phyloP scores from a whole-genome alignment of 345 rosid genomes.

The Draba incana region DNA sequence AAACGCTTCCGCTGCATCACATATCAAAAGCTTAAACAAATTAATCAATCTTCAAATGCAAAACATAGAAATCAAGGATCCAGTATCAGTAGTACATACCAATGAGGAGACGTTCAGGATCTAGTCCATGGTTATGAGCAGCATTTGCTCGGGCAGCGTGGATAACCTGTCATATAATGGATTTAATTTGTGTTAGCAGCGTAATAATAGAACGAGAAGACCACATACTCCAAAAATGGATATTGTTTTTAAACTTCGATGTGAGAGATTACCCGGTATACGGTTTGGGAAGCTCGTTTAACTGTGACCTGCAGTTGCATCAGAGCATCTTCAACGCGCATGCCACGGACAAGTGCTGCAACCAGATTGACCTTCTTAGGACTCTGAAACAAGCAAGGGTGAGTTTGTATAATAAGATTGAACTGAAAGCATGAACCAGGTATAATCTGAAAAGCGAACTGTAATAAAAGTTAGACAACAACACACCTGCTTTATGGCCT shows the following conservation, averaged over 20 bases:
- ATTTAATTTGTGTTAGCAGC: neutral
- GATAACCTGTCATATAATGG: constrained; percentile 57
- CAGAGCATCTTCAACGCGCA: constrained; percentile 96
- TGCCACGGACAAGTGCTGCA: constrained; percentile 91
- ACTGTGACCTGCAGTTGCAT: constrained; percentile 87
- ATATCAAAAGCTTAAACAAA: constrained; percentile 25
- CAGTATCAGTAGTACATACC: constrained; percentile 52
- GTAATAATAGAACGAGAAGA: no score
- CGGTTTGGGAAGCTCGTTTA: constrained; percentile 83
- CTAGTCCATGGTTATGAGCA: constrained; percentile 85
- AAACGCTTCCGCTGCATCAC: constrained; percentile 83
- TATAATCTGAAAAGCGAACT: neutral
- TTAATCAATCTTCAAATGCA: neutral
- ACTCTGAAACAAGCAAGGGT: constrained; percentile 62
- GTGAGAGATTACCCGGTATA: constrained; percentile 69
- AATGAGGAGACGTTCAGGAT: constrained; percentile 80
- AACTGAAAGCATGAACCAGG: neutral
- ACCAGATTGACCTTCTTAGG: constrained; percentile 95
- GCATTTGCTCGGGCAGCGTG: constrained; percentile 97
- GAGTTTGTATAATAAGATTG: neutral
- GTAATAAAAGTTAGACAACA: neutral
- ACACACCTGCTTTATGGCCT: constrained; percentile 87
- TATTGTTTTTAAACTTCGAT: no score
- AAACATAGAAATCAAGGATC: constrained; percentile 5
- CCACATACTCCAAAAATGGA: no score